These are phyloP conservation scores for Fusarium xyrophilum DNA, from an alignment of 2,329 filamentous ascomycete species.

Conservation along the genomic window DNA sequence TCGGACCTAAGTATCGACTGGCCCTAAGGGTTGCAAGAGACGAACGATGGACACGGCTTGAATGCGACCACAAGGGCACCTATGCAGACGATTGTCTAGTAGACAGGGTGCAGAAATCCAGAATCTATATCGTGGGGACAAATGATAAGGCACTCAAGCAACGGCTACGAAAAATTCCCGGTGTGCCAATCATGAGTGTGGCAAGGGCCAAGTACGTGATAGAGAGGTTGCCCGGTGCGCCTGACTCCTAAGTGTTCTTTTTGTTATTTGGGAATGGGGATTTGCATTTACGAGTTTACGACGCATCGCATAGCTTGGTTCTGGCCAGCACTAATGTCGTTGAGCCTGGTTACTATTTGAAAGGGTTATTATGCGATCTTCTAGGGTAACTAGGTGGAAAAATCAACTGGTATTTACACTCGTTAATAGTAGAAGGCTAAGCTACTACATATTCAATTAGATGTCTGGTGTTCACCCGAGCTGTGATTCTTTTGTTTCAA, in stretches of 20 bases:
- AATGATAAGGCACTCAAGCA: conserved; percentile 83
- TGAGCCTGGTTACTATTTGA: not conserved
- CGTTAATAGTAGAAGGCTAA: not conserved
- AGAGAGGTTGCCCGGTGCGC: conserved; percentile 86
- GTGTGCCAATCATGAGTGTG: conserved; percentile 79
- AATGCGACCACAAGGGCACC: conserved; percentile 87
- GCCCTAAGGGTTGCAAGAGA: conserved; percentile 87
- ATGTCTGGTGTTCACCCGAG: not conserved
- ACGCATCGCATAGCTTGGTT: conserved; percentile 8
- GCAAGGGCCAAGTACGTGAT: conserved; percentile 92
- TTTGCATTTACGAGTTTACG: conserved; percentile 31
- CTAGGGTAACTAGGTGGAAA: not conserved
- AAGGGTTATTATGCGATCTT: not conserved
- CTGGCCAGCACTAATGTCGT: not conserved
- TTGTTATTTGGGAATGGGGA: conserved; percentile 13
- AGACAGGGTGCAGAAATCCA: conserved; percentile 74
- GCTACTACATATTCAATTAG: not conserved
- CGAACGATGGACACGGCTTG: conserved; percentile 83
- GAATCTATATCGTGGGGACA: conserved; percentile 80
- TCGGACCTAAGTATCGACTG: conserved; percentile 87
- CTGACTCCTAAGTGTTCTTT: conserved; percentile 56
- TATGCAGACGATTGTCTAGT: conserved; percentile 86
- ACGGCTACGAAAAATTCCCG: conserved; percentile 74
- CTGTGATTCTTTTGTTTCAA: not conserved
- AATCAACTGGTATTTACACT: not conserved